phyloP scores from a whole-genome alignment of 116 monocot species.

The Trichopus zeylanicus region DNA sequence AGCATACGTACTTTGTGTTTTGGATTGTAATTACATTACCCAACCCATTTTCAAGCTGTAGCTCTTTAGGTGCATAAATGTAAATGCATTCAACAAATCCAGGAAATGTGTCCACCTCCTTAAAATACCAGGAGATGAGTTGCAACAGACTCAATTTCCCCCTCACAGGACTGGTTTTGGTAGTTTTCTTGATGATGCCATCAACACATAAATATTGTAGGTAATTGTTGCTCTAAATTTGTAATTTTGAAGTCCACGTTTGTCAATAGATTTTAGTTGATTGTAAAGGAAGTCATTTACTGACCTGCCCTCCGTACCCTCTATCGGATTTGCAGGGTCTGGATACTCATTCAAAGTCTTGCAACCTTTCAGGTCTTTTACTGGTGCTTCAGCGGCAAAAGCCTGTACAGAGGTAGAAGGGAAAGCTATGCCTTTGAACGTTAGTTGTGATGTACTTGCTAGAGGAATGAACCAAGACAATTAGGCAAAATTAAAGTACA shows the following conservation, averaged over 20 bases:
- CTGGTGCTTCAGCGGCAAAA: conserved; percentile 51
- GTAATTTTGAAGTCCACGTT: not conserved
- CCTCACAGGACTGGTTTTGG: too few species aligned
- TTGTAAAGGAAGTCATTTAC: conserved; percentile 7
- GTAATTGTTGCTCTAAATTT: too few species aligned
- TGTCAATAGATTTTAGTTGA: not conserved
- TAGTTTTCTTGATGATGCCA: too few species aligned
- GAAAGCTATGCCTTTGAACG: not conserved
- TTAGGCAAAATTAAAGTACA: not conserved
- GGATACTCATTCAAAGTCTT: conserved; percentile 90
- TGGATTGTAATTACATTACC: conserved; percentile 59
- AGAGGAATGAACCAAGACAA: too few species aligned
- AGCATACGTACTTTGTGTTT: conserved; percentile 61
- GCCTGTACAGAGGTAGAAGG: conserved; percentile 43
- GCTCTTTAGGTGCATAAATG: conserved; percentile 56
- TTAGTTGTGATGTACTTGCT: too few species aligned
- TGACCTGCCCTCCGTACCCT: conserved; percentile 86
- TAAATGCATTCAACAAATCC: conserved; percentile 98
- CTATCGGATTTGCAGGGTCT: conserved; percentile 81
- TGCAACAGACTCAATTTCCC: not conserved
- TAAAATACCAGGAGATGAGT: conserved; percentile 5
- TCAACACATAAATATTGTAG: too few species aligned
- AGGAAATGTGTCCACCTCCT: conserved; percentile 77
- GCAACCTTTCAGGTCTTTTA: conserved; percentile 87
- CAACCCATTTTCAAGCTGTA: conserved; percentile 84